Conservation (phyloP, 2,329 filamentous ascomycete genomes). For the Alternaria gansuensis region DNA sequence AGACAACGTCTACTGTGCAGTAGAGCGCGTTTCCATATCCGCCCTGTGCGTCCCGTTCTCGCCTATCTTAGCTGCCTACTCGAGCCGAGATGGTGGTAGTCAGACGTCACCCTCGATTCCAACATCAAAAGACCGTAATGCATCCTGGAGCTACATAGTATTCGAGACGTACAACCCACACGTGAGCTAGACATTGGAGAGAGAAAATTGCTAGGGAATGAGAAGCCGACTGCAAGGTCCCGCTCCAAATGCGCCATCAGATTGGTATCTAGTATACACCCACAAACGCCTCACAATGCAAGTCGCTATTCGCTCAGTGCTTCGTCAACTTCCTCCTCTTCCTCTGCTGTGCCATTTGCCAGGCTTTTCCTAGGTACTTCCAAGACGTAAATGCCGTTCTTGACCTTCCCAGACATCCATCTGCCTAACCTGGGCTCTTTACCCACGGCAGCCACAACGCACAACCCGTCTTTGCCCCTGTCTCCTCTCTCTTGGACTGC, state of each 20-base stretch:
- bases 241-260: slow-evolving; percentile 15
- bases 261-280: slow-evolving; percentile 34
- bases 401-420: slow-evolving; percentile 74
- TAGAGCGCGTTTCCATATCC: not conserved
- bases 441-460: slow-evolving; percentile 84
- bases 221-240: not conserved
- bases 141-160: not conserved
- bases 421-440: slow-evolving; percentile 86
- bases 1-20: not conserved
- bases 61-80: slow-evolving; percentile 25
- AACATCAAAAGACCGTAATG: no score
- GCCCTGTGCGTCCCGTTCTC: slow-evolving; percentile 14
- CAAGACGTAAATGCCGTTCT: slow-evolving; percentile 88
- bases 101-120: no score
- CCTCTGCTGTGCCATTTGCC: slow-evolving; percentile 29
- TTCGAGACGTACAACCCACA: not conserved
- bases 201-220: not conserved
- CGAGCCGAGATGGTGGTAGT: not conserved
- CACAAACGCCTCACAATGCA: slow-evolving; percentile 20
- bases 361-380: slow-evolving; percentile 68
- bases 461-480: slow-evolving; percentile 75
- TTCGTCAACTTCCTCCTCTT: slow-evolving; percentile 14
- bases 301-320: slow-evolving; percentile 15
- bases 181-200: not conserved
- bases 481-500: slow-evolving; percentile 86